Conservation (phyloP, 108 stramenopile species). For the Parmales sp. region DNA sequence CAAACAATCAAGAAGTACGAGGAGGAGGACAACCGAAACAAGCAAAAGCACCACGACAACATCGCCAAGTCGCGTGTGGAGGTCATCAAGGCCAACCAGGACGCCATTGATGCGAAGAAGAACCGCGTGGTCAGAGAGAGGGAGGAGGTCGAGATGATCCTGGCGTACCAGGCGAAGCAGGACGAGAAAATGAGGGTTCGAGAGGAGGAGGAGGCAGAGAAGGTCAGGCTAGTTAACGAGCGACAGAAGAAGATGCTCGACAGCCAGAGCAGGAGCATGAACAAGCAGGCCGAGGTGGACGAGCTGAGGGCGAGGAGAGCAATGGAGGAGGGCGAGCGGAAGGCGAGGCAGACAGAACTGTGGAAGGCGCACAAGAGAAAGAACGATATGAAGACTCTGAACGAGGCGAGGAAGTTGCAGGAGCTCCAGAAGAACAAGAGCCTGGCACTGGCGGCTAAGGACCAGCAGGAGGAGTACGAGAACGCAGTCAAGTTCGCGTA, state of each 20-base stretch:
- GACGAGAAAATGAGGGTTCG: conserved; percentile 54
- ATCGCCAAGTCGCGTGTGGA: conserved; percentile 30
- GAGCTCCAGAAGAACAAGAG: conserved; percentile 38
- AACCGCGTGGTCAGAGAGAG: conserved; percentile 36
- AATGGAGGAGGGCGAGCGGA: conserved; percentile 50
- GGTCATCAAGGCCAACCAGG: conserved; percentile 58
- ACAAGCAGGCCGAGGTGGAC: conserved; percentile 69
- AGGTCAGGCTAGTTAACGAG: conserved; percentile 44
- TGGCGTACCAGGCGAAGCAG: conserved; percentile 54
- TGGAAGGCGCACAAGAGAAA: conserved; percentile 44
- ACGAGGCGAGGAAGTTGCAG: conserved; percentile 31
- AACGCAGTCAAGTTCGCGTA: conserved; percentile 25
- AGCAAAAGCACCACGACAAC: not conserved
- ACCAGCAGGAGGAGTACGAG: conserved; percentile 42
- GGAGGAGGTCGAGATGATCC: conserved; percentile 59
- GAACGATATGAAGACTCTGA: conserved; percentile 27
- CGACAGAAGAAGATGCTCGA: conserved; percentile 57
- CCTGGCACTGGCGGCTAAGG: conserved; percentile 23
- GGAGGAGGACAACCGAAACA: conserved; percentile 34
- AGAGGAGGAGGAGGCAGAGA: conserved; percentile 54
- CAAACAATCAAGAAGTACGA: conserved; percentile 44
- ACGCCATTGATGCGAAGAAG: conserved; percentile 37
- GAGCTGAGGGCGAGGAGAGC: conserved; percentile 66
- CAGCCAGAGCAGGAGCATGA: conserved; percentile 50
- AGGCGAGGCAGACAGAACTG: conserved; percentile 27